Evolutionary conservation across 1,139 yeast genomes (phyloP).

Genomic region (Eremothecium gossypii): DNA sequence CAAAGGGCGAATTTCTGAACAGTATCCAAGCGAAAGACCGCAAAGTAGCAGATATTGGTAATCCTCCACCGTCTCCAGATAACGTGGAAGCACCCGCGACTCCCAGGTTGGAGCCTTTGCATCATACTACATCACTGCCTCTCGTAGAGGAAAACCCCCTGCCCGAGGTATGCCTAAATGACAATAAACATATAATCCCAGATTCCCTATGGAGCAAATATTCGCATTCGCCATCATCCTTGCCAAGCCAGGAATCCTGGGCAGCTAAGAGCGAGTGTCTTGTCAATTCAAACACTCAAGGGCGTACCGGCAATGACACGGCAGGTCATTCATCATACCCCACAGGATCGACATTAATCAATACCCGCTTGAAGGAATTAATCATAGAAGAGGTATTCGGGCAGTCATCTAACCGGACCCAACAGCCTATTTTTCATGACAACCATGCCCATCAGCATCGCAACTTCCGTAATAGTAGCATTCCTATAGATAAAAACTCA

Average conservation of each 20-base stretch:
- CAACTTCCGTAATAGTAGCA: background rate
- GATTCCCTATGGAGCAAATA: slow-evolving; percentile 61
- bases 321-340: slow-evolving; percentile 12
- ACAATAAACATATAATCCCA: slow-evolving; percentile 83
- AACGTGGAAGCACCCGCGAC: background rate
- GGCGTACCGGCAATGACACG: background rate
- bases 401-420: background rate
- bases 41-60: background rate
- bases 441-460: background rate
- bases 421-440: background rate
- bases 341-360: slow-evolving; percentile 58
- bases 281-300: background rate
- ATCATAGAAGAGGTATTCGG: slow-evolving; percentile 59
- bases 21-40: background rate
- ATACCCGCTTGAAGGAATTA: slow-evolving; percentile 53
- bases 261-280: background rate
- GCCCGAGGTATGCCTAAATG: slow-evolving; percentile 81
- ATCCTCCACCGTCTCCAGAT: background rate
- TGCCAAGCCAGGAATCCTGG: slow-evolving; percentile 2
- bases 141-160: slow-evolving; percentile 33
- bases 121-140: slow-evolving; percentile 18
- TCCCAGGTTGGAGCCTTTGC: slow-evolving; percentile 10
- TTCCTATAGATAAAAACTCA: background rate
- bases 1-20: slow-evolving; percentile 19
- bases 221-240: slow-evolving; percentile 42